These are phyloP conservation scores for Camillea tinctor DNA, from an alignment of 2,329 filamentous ascomycete species.

Conservation along the genomic window DNA sequence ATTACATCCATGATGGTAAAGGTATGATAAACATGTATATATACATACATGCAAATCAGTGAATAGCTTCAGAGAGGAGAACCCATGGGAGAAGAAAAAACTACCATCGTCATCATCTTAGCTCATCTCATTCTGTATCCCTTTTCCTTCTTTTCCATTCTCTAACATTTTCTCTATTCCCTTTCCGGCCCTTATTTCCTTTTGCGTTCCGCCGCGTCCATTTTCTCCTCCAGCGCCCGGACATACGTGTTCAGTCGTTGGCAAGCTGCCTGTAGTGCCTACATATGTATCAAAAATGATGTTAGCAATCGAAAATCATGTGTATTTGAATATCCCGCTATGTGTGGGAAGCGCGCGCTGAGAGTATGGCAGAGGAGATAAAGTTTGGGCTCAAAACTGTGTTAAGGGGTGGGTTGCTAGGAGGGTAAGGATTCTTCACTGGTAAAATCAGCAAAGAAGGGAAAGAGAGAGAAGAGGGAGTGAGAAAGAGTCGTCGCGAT, in stretches of 20 bases:
- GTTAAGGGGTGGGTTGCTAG: slow-evolving; percentile 1
- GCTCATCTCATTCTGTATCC: not conserved
- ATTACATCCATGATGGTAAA: not conserved
- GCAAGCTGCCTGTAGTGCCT: slow-evolving; percentile 87
- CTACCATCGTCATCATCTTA: not conserved
- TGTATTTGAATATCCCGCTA: not conserved
- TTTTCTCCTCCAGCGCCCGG: slow-evolving; percentile 75
- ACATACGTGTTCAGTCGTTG: slow-evolving; percentile 84
- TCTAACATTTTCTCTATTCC: not conserved
- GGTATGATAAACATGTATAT: not conserved
- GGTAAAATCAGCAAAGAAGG: slow-evolving; percentile 18
- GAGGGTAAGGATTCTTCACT: slow-evolving; percentile 21
- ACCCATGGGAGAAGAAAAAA: not conserved
- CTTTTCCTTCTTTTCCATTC: slow-evolving; percentile 4
- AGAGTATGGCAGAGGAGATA: not conserved
- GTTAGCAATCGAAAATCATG: slow-evolving; percentile 10
- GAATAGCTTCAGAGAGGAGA: not conserved
- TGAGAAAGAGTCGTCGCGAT: not conserved
- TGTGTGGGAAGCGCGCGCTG: slow-evolving; percentile 2
- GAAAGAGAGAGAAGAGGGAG: not conserved
- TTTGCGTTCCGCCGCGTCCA: slow-evolving; percentile 63
- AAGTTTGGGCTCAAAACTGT: not conserved
- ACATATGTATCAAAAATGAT: slow-evolving; percentile 6
- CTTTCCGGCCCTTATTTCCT: slow-evolving; percentile 53
- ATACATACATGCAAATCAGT: not conserved